Base-by-base conservation (phyloP, 2,329 filamentous ascomycete species). In the Phaeosphaeriaceae sp. region DNA sequence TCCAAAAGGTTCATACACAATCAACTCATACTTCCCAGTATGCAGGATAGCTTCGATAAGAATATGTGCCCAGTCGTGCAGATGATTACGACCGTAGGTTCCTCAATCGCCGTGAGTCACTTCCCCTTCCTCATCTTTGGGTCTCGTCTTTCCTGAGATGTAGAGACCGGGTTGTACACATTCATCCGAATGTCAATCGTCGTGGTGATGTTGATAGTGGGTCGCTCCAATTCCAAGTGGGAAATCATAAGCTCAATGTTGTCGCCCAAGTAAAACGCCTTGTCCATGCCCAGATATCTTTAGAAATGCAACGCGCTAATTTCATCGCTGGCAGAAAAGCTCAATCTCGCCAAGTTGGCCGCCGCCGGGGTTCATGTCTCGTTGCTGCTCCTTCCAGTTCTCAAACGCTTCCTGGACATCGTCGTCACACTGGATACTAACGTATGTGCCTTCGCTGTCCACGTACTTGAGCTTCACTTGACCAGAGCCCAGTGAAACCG, bases 341-440 rank as follows among this genome's bases (percentile, higher is more conserved):
- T 96, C 91, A 77, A 97, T 96, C 83, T 97, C 93, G 65, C 92
- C 93, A 45, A 96, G 88, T 65, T 90, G 88, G 45, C 89, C 89
- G 51, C 73, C 76, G n/a, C 86, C 84, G 51, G 75, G 84, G 46
- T 87, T 83, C 68, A 85, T 81, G 33, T 86, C 84, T 59, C 84
- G 82, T 69, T 88, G 85, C 66, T 88, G 89, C 72, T 97, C 93
- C 33, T 91, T 88, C 93, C 93, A 97, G 68, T 96, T 93, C 76
- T 93, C 89, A 73, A 99, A 97, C 4, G 95, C 95, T 68, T 95
- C 93, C 71, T 96, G 92, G 45, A 99, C 95, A 67, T 97, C 95
- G 70, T 99, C 95, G 71, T 99, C 95, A 60, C 91, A 94, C 75
- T 95, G 91, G 54, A 99, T 97, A 51, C 90, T 93, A 60, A 99